A percentile compares a stretch with the other conserved stretches of the same genome.
Evolutionary conservation across 1,284 basidiomycete genomes (phyloP).

Genomic region (Rhodotorula glutinis): DNA sequence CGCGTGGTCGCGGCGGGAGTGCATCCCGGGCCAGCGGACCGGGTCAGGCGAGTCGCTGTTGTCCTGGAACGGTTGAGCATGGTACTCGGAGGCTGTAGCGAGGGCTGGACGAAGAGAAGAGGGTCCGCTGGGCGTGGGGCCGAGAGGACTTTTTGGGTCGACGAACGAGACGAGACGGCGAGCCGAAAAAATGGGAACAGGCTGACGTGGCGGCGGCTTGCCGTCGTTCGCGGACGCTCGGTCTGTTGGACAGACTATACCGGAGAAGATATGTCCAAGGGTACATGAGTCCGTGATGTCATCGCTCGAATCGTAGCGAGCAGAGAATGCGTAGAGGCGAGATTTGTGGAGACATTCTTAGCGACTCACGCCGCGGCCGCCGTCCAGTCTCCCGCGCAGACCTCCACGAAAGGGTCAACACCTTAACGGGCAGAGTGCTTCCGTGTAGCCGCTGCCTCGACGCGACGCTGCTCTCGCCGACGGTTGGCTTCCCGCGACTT

Average conservation of each 20-base stretch:
- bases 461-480: background rate
- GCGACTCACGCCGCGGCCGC: background rate
- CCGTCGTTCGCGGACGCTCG: no score
- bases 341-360: no score
- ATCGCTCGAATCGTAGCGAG: no score
- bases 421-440: background rate
- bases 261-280: no score
- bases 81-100: background rate
- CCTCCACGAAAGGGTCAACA: background rate
- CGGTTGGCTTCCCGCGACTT: background rate
- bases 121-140: background rate
- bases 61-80: background rate
- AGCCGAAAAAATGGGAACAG: background rate
- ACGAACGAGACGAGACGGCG: background rate
- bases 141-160: background rate
- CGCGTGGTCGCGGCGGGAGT: no score
- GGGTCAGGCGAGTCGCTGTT: no score
- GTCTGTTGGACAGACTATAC: no score
- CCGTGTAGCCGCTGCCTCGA: background rate
- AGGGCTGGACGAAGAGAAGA: background rate
- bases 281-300: no score
- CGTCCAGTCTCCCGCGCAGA: background rate
- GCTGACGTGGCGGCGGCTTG: background rate
- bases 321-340: no score
- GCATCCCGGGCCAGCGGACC: no score